A percentile compares a stretch with the other conserved stretches of the same genome.
phyloP scores from a whole-genome alignment of 2,329 filamentous ascomycete genomes.

The Laburnicola sp. region DNA sequence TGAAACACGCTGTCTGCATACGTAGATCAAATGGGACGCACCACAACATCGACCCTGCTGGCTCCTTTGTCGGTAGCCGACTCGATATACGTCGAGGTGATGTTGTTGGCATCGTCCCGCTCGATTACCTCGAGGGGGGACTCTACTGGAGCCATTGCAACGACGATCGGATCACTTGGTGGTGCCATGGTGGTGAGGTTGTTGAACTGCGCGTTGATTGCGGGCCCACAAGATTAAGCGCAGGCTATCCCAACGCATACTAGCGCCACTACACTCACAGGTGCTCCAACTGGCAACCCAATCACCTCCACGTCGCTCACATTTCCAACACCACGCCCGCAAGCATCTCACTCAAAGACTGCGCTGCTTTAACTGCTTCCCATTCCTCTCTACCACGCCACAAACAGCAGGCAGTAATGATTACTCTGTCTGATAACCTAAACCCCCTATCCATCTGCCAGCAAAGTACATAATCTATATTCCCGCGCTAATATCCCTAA shows the following conservation, averaged over 20 bases:
- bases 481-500: slow-evolving; percentile 1
- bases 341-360: not conserved
- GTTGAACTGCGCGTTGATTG: not conserved
- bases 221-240: not conserved
- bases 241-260: not conserved
- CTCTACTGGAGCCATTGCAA: slow-evolving; percentile 13
- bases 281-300: not conserved
- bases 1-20: not conserved
- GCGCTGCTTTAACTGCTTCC: slow-evolving; percentile 2
- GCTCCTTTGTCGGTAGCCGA: slow-evolving; percentile 18
- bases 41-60: slow-evolving; percentile 54
- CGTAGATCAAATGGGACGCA: slow-evolving; percentile 25
- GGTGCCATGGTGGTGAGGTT: not conserved
- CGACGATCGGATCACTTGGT: slow-evolving; percentile 4
- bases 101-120: slow-evolving; percentile 55
- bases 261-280: too few relatives aligned
- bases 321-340: not conserved
- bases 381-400: not conserved
- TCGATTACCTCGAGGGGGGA: slow-evolving; percentile 41
- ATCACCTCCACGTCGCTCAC: not conserved
- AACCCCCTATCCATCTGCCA: not conserved
- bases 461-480: slow-evolving; percentile 6
- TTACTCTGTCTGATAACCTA: not conserved
- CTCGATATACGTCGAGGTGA: slow-evolving; percentile 55
- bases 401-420: too few relatives aligned